Evolutionary conservation across 2,329 filamentous ascomycete genomes (phyloP).

Genomic region (Colletotrichum lindemuthianum): DNA sequence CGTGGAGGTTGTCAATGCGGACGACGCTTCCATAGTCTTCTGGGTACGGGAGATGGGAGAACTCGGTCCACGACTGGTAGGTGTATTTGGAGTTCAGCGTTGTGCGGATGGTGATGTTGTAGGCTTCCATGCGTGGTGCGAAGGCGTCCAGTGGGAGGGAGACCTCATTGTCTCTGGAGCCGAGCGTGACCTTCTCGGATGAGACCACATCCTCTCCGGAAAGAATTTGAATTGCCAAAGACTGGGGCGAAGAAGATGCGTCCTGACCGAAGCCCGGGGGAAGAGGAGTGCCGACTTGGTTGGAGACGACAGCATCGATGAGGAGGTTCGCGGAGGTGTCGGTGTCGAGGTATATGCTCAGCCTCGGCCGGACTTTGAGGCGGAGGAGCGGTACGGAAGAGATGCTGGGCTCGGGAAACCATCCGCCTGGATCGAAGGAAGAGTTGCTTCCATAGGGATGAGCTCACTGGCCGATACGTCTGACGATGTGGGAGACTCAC

Average conservation of each 20-base stretch:
- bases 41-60: constrained; percentile 54
- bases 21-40: constrained; percentile 52
- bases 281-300: constrained; percentile 51
- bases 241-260: constrained; percentile 37
- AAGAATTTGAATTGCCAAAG: constrained; percentile 50
- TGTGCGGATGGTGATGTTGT: constrained; percentile 50
- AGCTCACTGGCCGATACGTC: neutral
- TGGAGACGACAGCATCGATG: constrained; percentile 54
- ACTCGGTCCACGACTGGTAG: constrained; percentile 42
- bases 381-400: constrained; percentile 49
- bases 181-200: constrained; percentile 45
- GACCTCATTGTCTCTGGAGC: constrained; percentile 48
- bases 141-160: constrained; percentile 50
- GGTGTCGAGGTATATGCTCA: constrained; percentile 57
- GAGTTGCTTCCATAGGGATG: constrained; percentile 42
- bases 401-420: constrained; percentile 49
- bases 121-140: constrained; percentile 48
- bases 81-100: constrained; percentile 7
- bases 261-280: constrained; percentile 34
- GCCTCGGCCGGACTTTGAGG: constrained; percentile 56
- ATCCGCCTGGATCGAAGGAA: constrained; percentile 56
- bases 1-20: constrained; percentile 56
- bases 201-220: constrained; percentile 46
- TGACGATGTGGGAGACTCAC: neutral
- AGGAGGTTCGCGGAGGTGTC: constrained; percentile 55